Evolutionary conservation across 306 rosid species (phyloP).

Genomic region (Quercus mongolica): DNA sequence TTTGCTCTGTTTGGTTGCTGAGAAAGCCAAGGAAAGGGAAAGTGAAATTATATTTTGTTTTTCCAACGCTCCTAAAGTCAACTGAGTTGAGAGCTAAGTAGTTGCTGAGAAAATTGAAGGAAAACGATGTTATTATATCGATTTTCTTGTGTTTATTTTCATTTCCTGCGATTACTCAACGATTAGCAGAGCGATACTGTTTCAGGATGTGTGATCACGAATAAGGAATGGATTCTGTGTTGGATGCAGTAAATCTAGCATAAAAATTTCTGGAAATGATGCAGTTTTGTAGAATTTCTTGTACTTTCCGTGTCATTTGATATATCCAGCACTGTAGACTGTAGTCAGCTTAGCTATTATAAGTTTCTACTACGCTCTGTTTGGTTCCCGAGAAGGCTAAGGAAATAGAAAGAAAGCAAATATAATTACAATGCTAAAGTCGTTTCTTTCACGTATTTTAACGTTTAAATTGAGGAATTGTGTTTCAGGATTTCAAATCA

Average conservation of each 20-base stretch:
- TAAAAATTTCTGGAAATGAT: background rate
- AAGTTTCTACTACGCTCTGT: background rate
- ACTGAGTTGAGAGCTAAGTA: background rate
- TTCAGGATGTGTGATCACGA: background rate
- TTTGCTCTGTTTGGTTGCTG: background rate
- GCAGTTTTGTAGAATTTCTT: background rate
- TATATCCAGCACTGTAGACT: background rate
- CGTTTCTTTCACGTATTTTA: background rate
- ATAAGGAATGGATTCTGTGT: background rate
- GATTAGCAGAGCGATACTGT: background rate
- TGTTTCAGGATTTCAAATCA: background rate
- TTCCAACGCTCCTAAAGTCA: background rate
- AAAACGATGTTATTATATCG: too few relatives aligned
- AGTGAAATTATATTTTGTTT: background rate
- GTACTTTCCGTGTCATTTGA: background rate
- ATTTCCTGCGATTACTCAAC: background rate
- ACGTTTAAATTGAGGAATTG: background rate
- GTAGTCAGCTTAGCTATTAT: background rate
- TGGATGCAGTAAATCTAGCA: background rate
- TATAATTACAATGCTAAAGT: background rate
- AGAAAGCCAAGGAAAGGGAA: background rate
- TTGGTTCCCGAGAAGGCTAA: constrained; percentile 1
- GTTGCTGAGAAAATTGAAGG: background rate
- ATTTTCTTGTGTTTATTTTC: too few relatives aligned
- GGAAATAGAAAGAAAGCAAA: background rate